phyloP scores from a whole-genome alignment of 1,284 basidiomycete species.

The Moesziomyces sp. region DNA sequence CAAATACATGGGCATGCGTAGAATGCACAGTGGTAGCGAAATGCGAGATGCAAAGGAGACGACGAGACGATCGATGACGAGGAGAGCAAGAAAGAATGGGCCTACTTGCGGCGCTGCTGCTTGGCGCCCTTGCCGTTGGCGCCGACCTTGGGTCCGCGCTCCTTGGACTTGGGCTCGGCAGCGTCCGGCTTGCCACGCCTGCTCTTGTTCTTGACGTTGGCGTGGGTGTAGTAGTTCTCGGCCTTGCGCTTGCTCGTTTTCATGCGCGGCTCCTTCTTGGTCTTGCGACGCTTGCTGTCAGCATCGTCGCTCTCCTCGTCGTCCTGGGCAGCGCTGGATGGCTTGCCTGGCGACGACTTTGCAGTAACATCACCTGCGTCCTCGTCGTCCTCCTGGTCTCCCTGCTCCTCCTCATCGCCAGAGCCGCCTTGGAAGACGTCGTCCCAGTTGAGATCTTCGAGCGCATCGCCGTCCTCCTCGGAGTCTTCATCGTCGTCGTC shows the following conservation, averaged over 20 bases:
- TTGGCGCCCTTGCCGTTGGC: constrained; percentile 56
- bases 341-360: constrained; percentile 45
- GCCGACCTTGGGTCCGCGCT: constrained; percentile 57
- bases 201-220: constrained; percentile 69
- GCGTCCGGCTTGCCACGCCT: constrained; percentile 68
- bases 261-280: constrained; percentile 59
- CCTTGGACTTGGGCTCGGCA: constrained; percentile 44
- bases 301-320: constrained; percentile 53
- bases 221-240: constrained; percentile 82
- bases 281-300: constrained; percentile 34
- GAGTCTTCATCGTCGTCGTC: constrained; percentile 64
- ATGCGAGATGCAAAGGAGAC: constrained; percentile 4
- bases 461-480: constrained; percentile 56
- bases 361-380: constrained; percentile 63
- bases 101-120: constrained; percentile 36
- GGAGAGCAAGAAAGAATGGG: background rate
- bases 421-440: constrained; percentile 73
- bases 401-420: constrained; percentile 24
- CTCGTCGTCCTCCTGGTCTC: constrained; percentile 22
- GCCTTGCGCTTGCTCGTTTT: constrained; percentile 76
- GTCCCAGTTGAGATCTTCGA: constrained; percentile 84
- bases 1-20: background rate
- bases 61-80: background rate
- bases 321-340: constrained; percentile 44
- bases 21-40: constrained; percentile 5